These are phyloP conservation scores for Lagerstroemia speciosa DNA, from an alignment of 345 rosid genomes.

Conservation along the genomic window DNA sequence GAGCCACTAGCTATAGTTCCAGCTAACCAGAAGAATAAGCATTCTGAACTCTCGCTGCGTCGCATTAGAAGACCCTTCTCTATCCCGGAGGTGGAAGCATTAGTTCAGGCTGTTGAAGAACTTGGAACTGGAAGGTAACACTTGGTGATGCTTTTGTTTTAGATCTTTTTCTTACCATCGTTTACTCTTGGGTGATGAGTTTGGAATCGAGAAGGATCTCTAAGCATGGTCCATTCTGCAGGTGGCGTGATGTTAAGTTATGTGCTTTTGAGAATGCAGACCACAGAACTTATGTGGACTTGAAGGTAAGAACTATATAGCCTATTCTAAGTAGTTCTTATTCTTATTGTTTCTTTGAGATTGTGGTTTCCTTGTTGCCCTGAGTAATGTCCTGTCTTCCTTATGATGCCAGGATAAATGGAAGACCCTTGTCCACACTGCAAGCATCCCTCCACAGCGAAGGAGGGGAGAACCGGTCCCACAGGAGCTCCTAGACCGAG, in stretches of 20 bases:
- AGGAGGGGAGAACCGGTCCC: constrained; percentile 97
- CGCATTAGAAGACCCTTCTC: constrained; percentile 97
- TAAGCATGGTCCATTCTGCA: constrained; percentile 19
- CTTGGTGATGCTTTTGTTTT: too few species aligned
- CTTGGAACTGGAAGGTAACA: constrained; percentile 88
- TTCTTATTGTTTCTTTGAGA: background rate
- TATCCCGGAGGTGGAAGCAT: constrained; percentile 89
- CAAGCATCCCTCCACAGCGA: constrained; percentile 78
- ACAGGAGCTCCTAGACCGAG: constrained; percentile 80
- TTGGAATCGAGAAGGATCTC: constrained; percentile 5
- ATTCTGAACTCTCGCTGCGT: constrained; percentile 73
- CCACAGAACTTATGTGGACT: constrained; percentile 75
- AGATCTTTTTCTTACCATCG: too few species aligned
- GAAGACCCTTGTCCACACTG: constrained; percentile 96
- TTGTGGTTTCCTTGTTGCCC: background rate
- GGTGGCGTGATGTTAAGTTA: constrained; percentile 86
- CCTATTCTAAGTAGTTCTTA: background rate
- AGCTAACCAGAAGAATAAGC: constrained; percentile 49
- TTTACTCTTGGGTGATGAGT: background rate
- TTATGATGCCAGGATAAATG: constrained; percentile 75
- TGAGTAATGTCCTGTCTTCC: background rate
- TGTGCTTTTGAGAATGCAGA: constrained; percentile 62
- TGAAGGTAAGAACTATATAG: constrained; percentile 41
- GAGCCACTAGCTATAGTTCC: constrained; percentile 66
- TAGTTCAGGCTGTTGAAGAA: constrained; percentile 84